Evolutionary conservation across 345 rosid genomes (phyloP).

Genomic region (Abelmoschus esculentus): DNA sequence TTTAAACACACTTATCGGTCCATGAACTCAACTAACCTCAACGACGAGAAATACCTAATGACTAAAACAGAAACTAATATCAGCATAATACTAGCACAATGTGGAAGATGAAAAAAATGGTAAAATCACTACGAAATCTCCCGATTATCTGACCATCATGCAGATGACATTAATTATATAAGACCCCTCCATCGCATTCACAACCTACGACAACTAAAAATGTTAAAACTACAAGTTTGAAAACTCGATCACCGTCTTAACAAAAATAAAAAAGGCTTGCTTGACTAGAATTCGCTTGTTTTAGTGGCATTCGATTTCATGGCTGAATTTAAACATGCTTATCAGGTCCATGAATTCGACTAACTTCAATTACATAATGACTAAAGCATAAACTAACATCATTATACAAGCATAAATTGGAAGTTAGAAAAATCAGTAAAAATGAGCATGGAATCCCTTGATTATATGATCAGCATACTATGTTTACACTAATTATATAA

Average conservation of each 20-base stretch:
- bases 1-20: background rate
- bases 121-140: background rate
- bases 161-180: background rate
- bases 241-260: background rate
- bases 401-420: background rate
- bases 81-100: background rate
- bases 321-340: background rate
- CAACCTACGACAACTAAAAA: background rate
- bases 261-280: too few relatives aligned
- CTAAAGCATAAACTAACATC: background rate
- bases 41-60: background rate
- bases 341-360: background rate
- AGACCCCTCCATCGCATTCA: background rate
- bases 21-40: background rate
- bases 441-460: background rate
- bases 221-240: background rate
- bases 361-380: background rate
- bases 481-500: too few relatives aligned
- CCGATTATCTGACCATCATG: background rate
- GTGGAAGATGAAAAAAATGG: background rate
- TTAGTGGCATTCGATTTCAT: background rate
- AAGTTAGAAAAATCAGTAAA: background rate
- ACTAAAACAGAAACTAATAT: background rate
- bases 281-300: too few relatives aligned
- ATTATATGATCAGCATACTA: background rate